A percentile compares a stretch with the other conserved stretches of the same genome.
Conservation (phyloP, 1,284 basidiomycete species). For the Pterulicium gracile region DNA sequence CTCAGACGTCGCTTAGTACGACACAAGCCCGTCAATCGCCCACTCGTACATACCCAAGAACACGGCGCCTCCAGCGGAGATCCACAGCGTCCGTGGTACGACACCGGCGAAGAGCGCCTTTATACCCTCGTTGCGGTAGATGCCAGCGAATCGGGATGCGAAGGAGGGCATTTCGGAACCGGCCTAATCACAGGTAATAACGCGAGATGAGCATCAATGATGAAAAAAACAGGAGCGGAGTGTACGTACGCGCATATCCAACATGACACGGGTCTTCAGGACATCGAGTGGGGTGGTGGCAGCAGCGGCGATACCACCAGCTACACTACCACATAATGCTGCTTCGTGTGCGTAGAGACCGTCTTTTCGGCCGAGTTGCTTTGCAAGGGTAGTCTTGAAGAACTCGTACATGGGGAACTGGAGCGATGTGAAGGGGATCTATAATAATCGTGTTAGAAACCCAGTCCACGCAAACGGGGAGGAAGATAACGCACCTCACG, state of each 20-base stretch:
- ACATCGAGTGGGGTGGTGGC: slow-evolving; percentile 95
- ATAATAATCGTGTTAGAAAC: no score
- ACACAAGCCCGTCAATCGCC: slow-evolving; percentile 24
- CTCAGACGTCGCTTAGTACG: no score
- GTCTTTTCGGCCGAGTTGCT: slow-evolving; percentile 9
- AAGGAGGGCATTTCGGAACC: slow-evolving; percentile 44
- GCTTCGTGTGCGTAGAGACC: slow-evolving; percentile 79
- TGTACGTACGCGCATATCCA: slow-evolving; percentile 65
- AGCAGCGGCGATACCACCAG: slow-evolving; percentile 85
- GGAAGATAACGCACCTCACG: slow-evolving; percentile 56
- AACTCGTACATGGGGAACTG: slow-evolving; percentile 96
- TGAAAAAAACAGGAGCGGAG: slow-evolving; percentile 6
- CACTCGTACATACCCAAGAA: slow-evolving; percentile 94
- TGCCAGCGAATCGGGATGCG: slow-evolving; percentile 42
- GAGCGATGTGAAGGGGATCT: slow-evolving; percentile 97
- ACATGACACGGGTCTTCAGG: slow-evolving; percentile 95
- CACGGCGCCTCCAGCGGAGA: slow-evolving; percentile 92
- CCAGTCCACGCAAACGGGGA: no score
- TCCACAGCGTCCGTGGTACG: slow-evolving; percentile 90
- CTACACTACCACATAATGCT: slow-evolving; percentile 83
- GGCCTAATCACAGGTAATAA: slow-evolving; percentile 23
- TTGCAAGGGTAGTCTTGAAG: slow-evolving; percentile 47
- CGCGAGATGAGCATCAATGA: background rate
- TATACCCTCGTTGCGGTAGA: slow-evolving; percentile 67
- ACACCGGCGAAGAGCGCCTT: slow-evolving; percentile 80